Conservation (phyloP, 768 basidiomycete genomes). For the Amanita thiersii region DNA sequence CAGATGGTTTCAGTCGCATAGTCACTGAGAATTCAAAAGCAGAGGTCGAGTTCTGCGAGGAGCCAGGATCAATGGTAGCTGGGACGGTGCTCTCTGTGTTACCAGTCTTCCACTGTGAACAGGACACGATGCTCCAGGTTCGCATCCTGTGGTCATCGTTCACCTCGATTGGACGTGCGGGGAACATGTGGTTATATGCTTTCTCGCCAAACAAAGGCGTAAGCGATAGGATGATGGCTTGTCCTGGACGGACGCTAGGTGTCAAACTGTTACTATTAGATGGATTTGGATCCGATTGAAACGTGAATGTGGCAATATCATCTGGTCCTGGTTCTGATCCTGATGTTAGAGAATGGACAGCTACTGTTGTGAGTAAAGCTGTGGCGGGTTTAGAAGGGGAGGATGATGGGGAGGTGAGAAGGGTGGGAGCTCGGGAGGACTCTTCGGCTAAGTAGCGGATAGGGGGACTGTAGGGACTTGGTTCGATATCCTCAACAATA, state of each 20-base stretch:
- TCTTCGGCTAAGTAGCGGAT: conserved; percentile 46
- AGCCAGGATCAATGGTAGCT: conserved; percentile 15
- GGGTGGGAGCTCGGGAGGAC: conserved; percentile 7
- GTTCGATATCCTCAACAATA: conserved; percentile 10
- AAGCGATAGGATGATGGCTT: conserved; percentile 49
- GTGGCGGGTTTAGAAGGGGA: conserved; percentile 35
- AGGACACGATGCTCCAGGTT: conserved; percentile 32
- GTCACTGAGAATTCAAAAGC: conserved; percentile 33
- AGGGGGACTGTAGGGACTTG: conserved; percentile 54
- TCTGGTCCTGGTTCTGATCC: not conserved
- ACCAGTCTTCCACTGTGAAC: too few species aligned
- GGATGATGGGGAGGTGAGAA: conserved; percentile 14
- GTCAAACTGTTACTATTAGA: conserved; percentile 9
- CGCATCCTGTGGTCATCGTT: conserved; percentile 58
- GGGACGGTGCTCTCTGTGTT: too few species aligned
- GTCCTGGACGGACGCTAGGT: conserved; percentile 35
- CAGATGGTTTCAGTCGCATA: conserved; percentile 45
- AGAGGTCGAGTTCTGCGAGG: conserved; percentile 12
- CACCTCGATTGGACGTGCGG: conserved; percentile 30
- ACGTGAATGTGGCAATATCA: conserved; percentile 35
- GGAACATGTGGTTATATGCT: conserved; percentile 45
- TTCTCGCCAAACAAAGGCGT: conserved; percentile 37
- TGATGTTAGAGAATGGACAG: not conserved
- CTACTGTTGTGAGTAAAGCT: conserved; percentile 18
- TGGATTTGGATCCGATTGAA: conserved; percentile 31